Conservation (phyloP, 495 filamentous ascomycete species). For the Penicillium malachiteum region DNA sequence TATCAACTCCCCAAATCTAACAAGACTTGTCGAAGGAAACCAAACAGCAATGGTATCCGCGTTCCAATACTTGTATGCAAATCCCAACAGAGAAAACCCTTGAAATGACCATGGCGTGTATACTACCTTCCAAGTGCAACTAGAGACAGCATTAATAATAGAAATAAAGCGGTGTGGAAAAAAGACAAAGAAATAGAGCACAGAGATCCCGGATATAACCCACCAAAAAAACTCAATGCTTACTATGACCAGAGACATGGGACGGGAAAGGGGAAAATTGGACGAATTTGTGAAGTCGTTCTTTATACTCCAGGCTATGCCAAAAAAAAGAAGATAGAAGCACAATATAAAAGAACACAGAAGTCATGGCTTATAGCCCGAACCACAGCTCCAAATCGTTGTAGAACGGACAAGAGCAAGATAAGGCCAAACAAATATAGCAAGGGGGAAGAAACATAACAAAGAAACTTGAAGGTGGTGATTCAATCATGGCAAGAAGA, state of each 20-base stretch:
- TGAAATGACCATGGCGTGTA: background rate
- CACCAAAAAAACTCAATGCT: background rate
- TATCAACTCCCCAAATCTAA: background rate
- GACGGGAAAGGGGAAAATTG: slow-evolving; percentile 6
- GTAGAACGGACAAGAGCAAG: background rate
- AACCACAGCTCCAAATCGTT: slow-evolving; percentile 13
- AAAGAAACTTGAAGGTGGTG: slow-evolving; percentile 1
- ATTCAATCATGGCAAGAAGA: background rate
- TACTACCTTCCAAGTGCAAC: background rate
- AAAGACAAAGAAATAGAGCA: background rate
- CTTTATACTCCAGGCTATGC: slow-evolving; percentile 50
- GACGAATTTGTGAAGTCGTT: slow-evolving; percentile 24
- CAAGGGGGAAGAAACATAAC: slow-evolving; percentile 6
- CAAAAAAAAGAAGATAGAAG: slow-evolving; percentile 21
- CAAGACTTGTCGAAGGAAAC: background rate
- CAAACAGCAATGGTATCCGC: background rate
- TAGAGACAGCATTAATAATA: background rate
- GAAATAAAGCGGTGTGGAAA: background rate
- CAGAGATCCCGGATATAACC: background rate
- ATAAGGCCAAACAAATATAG: slow-evolving; percentile 11
- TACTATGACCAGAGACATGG: slow-evolving; percentile 24
- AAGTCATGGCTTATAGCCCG: slow-evolving; percentile 10
- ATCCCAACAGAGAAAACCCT: background rate
- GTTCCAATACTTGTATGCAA: background rate
- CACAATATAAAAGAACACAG: slow-evolving; percentile 14